Percentiles rank a stretch among this genome's conserved stretches.
Evolutionary conservation across 164 flowering plant species (phyloP).

Genomic region (Dillenia suffruticosa): DNA sequence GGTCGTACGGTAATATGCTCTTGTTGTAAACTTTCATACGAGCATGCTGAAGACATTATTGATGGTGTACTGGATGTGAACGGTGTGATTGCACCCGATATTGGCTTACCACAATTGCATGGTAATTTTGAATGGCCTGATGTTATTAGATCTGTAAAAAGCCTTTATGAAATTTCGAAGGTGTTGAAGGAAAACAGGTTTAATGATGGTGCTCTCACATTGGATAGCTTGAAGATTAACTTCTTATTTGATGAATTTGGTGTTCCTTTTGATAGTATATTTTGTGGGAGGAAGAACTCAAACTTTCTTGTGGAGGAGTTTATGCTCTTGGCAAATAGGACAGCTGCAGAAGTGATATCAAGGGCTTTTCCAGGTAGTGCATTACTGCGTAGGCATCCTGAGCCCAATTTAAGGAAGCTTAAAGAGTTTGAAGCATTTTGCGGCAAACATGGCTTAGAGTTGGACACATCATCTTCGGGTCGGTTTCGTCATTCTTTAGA

Average conservation of each 20-base stretch:
- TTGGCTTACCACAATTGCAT: slow-evolving; percentile 44
- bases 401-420: slow-evolving; percentile 74
- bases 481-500: slow-evolving; percentile 60
- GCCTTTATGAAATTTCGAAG: slow-evolving; percentile 57
- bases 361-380: slow-evolving; percentile 81
- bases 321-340: slow-evolving; percentile 87
- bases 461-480: slow-evolving; percentile 76
- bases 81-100: slow-evolving; percentile 2
- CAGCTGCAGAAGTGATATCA: slow-evolving; percentile 82
- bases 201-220: slow-evolving; percentile 60
- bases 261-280: slow-evolving; percentile 52
- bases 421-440: slow-evolving; percentile 79
- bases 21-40: slow-evolving; percentile 91
- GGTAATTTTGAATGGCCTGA: slow-evolving; percentile 64
- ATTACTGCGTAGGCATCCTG: slow-evolving; percentile 84
- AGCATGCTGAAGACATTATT: slow-evolving; percentile 76
- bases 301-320: slow-evolving; percentile 89
- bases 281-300: slow-evolving; percentile 44
- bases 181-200: slow-evolving; percentile 58
- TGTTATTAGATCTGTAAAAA: slow-evolving; percentile 51
- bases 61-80: slow-evolving; percentile 38
- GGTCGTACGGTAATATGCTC: slow-evolving; percentile 84
- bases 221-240: slow-evolving; percentile 62
- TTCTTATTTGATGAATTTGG: slow-evolving; percentile 76
- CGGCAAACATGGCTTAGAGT: slow-evolving; percentile 61